Conservation (phyloP, 2,329 filamentous ascomycete genomes). For the Orbilia oligospora region DNA sequence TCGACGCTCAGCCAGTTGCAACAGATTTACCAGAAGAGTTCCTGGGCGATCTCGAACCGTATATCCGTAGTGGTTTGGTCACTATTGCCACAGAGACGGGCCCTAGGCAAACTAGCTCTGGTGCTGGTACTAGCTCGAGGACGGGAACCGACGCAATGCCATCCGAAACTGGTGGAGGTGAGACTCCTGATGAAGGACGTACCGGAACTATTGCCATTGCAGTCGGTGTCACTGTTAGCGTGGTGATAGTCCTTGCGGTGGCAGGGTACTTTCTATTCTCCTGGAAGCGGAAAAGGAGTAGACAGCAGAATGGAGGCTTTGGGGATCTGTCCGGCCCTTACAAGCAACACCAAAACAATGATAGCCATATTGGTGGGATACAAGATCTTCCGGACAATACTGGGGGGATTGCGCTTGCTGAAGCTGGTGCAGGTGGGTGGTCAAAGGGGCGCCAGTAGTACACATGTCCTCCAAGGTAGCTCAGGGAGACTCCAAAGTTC, state of each 20-base stretch:
- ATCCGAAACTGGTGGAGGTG: not conserved
- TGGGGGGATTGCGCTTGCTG: conserved; percentile 51
- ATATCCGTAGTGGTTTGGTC: conserved; percentile 36
- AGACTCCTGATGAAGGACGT: conserved; percentile 6
- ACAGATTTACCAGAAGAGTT: conserved; percentile 32
- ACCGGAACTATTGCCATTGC: conserved; percentile 44
- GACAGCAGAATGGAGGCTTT: conserved; percentile 10
- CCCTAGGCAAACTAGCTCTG: not conserved
- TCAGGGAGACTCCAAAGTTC: no score
- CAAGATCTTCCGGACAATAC: conserved; percentile 45
- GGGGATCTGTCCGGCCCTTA: conserved; percentile 26
- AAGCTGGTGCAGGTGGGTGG: conserved; percentile 33
- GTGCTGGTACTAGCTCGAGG: not conserved
- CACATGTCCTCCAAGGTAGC: not conserved
- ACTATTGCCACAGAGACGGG: conserved; percentile 21
- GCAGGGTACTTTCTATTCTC: conserved; percentile 42
- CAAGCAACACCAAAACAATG: conserved; percentile 53
- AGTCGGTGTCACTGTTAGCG: conserved; percentile 46
- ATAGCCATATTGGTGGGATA: conserved; percentile 49
- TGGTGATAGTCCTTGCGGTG: conserved; percentile 40
- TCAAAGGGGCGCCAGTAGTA: conserved; percentile 26
- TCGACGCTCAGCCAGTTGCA: conserved; percentile 48
- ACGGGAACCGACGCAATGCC: conserved; percentile 23
- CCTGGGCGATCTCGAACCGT: conserved; percentile 30
- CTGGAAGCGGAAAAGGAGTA: conserved; percentile 37